Conservation (phyloP, 441 rosid genomes). For the Macaranga tanarius region DNA sequence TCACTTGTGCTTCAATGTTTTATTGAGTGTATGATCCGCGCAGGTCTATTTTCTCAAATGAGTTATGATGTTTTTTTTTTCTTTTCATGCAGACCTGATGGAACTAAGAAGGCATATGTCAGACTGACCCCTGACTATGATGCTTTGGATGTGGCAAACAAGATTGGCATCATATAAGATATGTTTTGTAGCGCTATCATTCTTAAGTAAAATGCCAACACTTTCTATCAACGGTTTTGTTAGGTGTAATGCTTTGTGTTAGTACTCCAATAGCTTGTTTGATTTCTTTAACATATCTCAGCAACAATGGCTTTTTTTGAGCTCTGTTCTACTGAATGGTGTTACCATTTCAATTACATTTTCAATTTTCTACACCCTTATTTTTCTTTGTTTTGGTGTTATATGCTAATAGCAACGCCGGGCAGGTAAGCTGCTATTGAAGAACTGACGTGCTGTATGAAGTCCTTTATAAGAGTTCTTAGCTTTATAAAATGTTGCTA, state of each 20-base stretch:
- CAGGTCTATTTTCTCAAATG: too few species aligned
- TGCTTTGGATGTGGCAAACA: conserved; percentile 88
- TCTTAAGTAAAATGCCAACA: conserved; percentile 28
- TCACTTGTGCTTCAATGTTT: not conserved
- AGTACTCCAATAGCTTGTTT: conserved; percentile 13
- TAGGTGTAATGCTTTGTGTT: conserved; percentile 21
- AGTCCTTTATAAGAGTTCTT: too few species aligned
- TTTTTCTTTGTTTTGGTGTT: too few species aligned
- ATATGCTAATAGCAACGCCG: too few species aligned
- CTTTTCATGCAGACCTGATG: conserved; percentile 68
- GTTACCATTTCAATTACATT: too few species aligned
- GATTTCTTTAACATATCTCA: not conserved
- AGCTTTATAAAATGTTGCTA: too few species aligned
- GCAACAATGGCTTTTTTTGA: not conserved
- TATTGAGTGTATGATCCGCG: not conserved
- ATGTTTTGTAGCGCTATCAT: conserved; percentile 15
- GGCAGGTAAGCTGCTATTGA: too few species aligned
- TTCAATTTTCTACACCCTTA: too few species aligned
- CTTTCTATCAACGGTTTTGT: conserved; percentile 20
- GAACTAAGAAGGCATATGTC: conserved; percentile 86
- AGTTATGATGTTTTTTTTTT: conserved; percentile 30
- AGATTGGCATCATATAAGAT: conserved; percentile 71
- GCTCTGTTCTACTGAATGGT: too few species aligned
- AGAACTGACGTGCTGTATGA: too few species aligned
- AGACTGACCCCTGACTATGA: conserved; percentile 85